phyloP scores from a whole-genome alignment of 768 basidiomycete species.

The Lactarius akahatsu region DNA sequence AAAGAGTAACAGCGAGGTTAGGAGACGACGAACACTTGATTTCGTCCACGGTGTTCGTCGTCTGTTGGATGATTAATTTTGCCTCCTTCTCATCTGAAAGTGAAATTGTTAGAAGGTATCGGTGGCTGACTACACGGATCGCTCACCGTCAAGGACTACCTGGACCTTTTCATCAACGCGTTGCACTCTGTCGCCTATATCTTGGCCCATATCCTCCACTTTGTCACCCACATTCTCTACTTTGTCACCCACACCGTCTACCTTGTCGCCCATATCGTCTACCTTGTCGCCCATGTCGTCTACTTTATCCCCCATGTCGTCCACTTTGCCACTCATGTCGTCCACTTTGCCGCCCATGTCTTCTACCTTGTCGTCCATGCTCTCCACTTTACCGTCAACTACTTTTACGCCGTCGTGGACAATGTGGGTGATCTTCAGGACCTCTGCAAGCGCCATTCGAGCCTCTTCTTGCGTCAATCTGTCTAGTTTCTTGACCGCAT shows the following conservation, averaged over 20 bases:
- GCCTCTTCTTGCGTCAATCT: constrained; percentile 1
- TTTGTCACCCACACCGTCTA: background rate
- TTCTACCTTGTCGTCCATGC: too few relatives aligned
- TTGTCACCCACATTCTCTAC: background rate
- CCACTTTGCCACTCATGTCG: background rate
- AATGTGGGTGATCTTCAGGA: background rate
- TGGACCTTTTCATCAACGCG: background rate
- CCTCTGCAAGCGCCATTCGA: background rate
- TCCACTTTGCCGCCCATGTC: background rate
- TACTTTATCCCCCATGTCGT: background rate
- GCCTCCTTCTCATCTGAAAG: background rate
- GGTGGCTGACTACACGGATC: background rate
- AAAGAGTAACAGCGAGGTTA: too few relatives aligned
- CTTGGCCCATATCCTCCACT: background rate
- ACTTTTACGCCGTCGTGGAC: background rate
- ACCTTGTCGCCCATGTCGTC: background rate
- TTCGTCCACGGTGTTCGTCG: background rate
- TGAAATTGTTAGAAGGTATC: background rate
- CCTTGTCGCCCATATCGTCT: too few relatives aligned
- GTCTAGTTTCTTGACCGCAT: background rate
- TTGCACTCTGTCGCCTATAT: background rate
- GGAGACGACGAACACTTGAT: background rate
- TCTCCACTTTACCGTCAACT: background rate
- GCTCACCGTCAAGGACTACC: background rate
- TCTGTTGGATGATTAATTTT: too few relatives aligned